Base-by-base conservation (phyloP, 768 basidiomycete species). In the Galerina sulciceps region DNA sequence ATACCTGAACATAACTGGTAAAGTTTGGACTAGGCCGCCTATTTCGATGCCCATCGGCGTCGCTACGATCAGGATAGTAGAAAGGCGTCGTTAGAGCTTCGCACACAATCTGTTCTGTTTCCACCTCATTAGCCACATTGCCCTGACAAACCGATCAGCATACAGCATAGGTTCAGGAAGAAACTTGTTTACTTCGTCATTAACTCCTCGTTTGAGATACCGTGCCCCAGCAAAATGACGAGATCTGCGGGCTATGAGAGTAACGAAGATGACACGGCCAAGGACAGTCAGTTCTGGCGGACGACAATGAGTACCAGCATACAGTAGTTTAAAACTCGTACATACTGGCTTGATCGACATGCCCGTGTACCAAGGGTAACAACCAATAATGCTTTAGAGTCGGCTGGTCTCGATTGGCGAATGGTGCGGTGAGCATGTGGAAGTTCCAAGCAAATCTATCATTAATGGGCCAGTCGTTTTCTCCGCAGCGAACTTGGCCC, bases 291-390 rank as follows among this genome's bases (percentile, higher is more conserved):
- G 76, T 70, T 99, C 96, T 99, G 70, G 1, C n/a, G 14, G 35
- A 52, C 41, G 53, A 35, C 6, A 45, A 15, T 45, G 18, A 44
- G 49, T n/a, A 47, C 36, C 23, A 9, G 10, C 47, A 51, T 46
- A 2, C 3, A 10, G 15, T 13, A 36, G 2, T 13, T 22, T 23
- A 3, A 37, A 36, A 3, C 13, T 5, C 20, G 9, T 4, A 62
- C 94, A 67, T 62, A 97, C 96, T 99, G 31, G 96, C 94, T 86
- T 99, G 97, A 67, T 99, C 96, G 11, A 99, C 93, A 69, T 96
- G 96, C 0, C 97, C 97, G 61, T 99, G 94, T 0, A 99, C 88
- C 51, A 99, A 77, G 0, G 97, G 94, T 13, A 97, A 73, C 6
- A 98, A 79, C 96, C 96, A 99, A 51, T 89, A 81, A 31, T 89